A percentile compares a stretch with the other conserved stretches of the same genome.
phyloP scores from a whole-genome alignment of 305 asterid genomes.

The Fraxinus albicans region DNA sequence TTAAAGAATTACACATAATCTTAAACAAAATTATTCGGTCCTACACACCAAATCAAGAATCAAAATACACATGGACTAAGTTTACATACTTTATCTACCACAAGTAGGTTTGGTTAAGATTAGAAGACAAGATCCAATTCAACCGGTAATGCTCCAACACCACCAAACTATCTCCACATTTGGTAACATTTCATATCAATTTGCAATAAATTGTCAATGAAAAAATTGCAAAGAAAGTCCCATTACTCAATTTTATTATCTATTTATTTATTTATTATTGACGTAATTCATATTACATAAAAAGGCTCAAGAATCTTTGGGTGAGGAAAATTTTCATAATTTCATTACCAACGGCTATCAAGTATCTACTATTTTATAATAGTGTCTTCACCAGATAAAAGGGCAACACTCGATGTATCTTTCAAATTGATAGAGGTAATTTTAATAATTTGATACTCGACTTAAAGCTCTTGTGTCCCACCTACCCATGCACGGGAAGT shows the following conservation, averaged over 20 bases:
- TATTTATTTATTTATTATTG: neutral
- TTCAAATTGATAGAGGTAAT: neutral
- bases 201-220: neutral
- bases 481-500: neutral
- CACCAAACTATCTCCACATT: constrained; percentile 6
- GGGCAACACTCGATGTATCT: neutral
- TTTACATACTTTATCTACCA: neutral
- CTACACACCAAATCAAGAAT: no score
- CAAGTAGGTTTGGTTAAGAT: neutral
- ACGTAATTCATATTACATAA: neutral
- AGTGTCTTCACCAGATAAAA: neutral
- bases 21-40: no score
- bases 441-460: neutral
- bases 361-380: neutral
- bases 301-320: neutral
- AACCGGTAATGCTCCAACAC: constrained; percentile 23
- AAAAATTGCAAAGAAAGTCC: neutral
- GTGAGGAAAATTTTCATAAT: neutral
- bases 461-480: neutral
- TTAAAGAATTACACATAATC: no score
- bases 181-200: constrained; percentile 9
- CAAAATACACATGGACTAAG: neutral
- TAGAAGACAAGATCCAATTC: constrained; percentile 31
- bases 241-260: neutral
- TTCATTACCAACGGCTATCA: neutral